Evolutionary conservation across 768 basidiomycete genomes (phyloP).

Genomic region (Pisolithus sp.): DNA sequence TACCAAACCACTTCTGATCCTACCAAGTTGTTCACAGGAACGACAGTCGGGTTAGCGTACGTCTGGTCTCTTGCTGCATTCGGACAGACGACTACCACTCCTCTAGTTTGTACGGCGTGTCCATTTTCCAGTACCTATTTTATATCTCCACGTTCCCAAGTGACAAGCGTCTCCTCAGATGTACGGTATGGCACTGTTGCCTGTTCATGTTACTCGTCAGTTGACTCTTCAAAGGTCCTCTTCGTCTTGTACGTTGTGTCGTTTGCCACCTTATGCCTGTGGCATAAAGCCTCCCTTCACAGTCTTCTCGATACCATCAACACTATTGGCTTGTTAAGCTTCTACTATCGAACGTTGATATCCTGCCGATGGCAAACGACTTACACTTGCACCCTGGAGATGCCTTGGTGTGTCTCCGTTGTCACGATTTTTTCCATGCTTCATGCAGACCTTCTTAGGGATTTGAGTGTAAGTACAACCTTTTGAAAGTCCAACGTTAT

Average conservation of each 20-base stretch:
- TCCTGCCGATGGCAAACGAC: too few species aligned
- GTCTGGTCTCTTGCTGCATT: background rate
- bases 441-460: too few species aligned
- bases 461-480: too few species aligned
- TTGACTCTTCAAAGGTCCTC: background rate
- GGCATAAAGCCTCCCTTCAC: background rate
- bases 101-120: constrained; percentile 14
- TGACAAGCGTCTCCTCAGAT: constrained; percentile 9
- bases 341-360: background rate
- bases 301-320: background rate
- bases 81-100: background rate
- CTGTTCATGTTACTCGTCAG: background rate
- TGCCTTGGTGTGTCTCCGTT: too few species aligned
- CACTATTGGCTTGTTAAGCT: background rate
- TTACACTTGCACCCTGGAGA: too few species aligned
- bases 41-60: constrained; percentile 8
- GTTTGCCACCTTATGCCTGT: background rate
- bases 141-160: constrained; percentile 13
- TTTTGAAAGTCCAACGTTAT: too few species aligned
- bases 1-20: background rate
- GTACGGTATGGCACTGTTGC: constrained; percentile 5
- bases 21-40: constrained; percentile 4
- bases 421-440: too few species aligned
- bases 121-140: constrained; percentile 13
- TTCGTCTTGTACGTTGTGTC: background rate